Evolutionary conservation across 257 asterid species (phyloP).

Genomic region (Solanum stenotomum): DNA sequence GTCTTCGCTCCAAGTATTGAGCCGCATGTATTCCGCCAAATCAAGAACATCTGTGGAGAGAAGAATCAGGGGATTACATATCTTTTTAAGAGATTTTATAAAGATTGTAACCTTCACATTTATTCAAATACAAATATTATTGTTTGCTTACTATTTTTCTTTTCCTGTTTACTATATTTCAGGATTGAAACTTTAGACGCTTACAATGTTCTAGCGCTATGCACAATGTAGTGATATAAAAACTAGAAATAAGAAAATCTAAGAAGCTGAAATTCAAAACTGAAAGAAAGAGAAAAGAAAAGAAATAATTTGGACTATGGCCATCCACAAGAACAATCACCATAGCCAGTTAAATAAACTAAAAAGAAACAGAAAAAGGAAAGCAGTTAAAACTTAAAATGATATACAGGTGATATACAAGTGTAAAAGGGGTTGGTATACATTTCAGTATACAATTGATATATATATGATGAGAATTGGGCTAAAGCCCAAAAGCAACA

Average conservation of each 20-base stretch:
- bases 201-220: neutral
- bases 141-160: too few relatives aligned
- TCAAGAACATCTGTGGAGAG: too few relatives aligned
- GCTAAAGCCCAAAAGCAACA: neutral
- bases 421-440: neutral
- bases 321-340: neutral
- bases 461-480: neutral
- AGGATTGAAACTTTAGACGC: too few relatives aligned
- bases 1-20: too few relatives aligned
- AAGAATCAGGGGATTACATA: too few relatives aligned
- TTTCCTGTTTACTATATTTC: too few relatives aligned
- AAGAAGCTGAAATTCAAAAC: neutral
- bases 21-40: too few relatives aligned
- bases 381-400: neutral
- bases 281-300: neutral
- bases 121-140: too few relatives aligned
- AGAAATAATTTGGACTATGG: neutral
- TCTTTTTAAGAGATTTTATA: too few relatives aligned
- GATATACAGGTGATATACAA: neutral
- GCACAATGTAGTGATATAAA: neutral
- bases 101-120: too few relatives aligned
- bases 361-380: neutral
- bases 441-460: neutral
- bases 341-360: neutral
- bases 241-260: too few relatives aligned